Base-by-base conservation (phyloP, 129 eudicot species). In the Artemisia argyi region DNA sequence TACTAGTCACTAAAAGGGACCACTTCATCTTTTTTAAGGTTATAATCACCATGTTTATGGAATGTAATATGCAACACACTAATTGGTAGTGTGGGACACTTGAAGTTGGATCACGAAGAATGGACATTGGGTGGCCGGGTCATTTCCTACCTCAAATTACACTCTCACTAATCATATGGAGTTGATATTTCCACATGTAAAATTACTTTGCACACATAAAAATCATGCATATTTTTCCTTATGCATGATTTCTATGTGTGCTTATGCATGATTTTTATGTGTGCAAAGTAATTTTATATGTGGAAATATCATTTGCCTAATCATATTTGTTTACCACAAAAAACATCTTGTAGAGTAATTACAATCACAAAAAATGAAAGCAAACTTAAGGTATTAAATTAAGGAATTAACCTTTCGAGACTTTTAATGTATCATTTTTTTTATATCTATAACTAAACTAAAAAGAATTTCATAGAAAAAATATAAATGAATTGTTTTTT, bases 1-100 rank as follows among this genome's bases (percentile, higher is more conserved):
- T 78, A 65, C 61, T 71, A 64, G 16, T 55, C 39, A 28, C 68
- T n/a, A 12, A 15, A 67, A 60, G 57, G 24, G 64, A 59, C 48
- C 69, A 76, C 80, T 68, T 35, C n/a, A 18, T 75, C 49, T 15
- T 64, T 74, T 74, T 58, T 47, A 76, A 16, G 69, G 48, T 66
- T 61, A 48, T 48, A 58, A 48, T 52, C 13, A 17, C 17, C 39
- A 57, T 5, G 32, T 55, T 75, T 56, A 66, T 75, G 68, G 59
- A 64, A 59, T 44, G 51, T 12, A 44, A 71, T 39, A 17, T 68
- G 72, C 16, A 47, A 47, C 18, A 48, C 60, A 68, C 32, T 26
- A 68, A 20, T 24, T 5, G 56, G 18, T 10, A 22, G 30, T 66
- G 71, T 47, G 32, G 44, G 39, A 59, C 32, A 64, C n/a, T 3